These are phyloP conservation scores for Leptographium galeiforme DNA, from an alignment of 2,329 filamentous ascomycete species.

Conservation along the genomic window DNA sequence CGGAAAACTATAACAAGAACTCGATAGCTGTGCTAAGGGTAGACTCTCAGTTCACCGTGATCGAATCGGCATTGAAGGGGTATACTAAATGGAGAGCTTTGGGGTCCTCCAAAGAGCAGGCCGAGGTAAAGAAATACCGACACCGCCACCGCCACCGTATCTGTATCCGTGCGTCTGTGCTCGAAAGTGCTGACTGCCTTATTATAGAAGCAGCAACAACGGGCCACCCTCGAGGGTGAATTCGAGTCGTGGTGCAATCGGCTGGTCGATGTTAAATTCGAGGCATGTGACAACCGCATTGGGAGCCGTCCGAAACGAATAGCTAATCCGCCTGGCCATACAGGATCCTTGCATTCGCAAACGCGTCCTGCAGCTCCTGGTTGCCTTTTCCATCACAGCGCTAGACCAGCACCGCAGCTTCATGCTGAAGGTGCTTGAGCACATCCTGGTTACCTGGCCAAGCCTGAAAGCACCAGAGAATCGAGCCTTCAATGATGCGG, in stretches of 20 bases:
- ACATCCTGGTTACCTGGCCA: slow-evolving; percentile 78
- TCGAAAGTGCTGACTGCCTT: slow-evolving; percentile 16
- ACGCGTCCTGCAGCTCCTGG: slow-evolving; percentile 66
- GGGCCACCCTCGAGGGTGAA: slow-evolving; percentile 44
- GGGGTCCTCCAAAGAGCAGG: neutral
- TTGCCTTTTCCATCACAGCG: slow-evolving; percentile 71
- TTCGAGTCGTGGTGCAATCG: slow-evolving; percentile 62
- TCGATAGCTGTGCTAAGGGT: slow-evolving; percentile 63
- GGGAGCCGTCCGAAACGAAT: neutral
- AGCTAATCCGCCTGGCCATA: neutral
- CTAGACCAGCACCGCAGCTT: slow-evolving; percentile 66
- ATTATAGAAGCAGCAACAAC: slow-evolving; percentile 36
- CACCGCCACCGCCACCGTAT: neutral
- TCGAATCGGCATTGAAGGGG: slow-evolving; percentile 79
- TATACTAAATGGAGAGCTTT: slow-evolving; percentile 63
- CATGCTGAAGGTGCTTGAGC: slow-evolving; percentile 79
- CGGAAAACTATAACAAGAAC: slow-evolving; percentile 50
- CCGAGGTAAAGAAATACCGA: slow-evolving; percentile 3
- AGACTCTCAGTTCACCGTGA: slow-evolving; percentile 79
- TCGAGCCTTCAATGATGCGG: slow-evolving; percentile 68
- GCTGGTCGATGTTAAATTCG: slow-evolving; percentile 57
- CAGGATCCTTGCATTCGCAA: slow-evolving; percentile 73
- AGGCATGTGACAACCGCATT: slow-evolving; percentile 25
- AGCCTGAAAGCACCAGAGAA: slow-evolving; percentile 49
- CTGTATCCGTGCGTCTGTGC: neutral